A percentile compares a stretch with the other conserved stretches of the same genome.
These are phyloP conservation scores for Xylaria hypoxylon DNA, from an alignment of 2,329 filamentous ascomycete species.

Conservation along the genomic window DNA sequence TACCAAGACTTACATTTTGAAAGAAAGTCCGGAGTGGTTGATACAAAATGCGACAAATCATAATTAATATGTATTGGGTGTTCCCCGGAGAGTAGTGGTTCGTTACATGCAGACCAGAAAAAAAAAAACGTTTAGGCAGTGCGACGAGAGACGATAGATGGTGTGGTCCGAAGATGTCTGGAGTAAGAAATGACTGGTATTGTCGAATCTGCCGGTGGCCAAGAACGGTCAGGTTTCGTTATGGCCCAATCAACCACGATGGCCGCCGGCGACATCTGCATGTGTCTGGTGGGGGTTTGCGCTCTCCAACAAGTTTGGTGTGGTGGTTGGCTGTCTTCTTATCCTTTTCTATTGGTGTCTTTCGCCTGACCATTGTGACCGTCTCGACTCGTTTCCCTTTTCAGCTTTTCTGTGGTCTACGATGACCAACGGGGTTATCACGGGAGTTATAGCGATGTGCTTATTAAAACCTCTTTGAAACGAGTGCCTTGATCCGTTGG, in stretches of 20 bases:
- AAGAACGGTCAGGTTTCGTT: constrained; percentile 23
- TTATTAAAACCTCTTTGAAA: constrained; percentile 2
- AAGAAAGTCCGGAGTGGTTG: not conserved
- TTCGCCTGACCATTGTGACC: constrained; percentile 28
- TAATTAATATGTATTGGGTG: constrained; percentile 3
- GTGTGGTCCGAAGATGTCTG: constrained; percentile 15
- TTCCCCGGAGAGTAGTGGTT: not conserved
- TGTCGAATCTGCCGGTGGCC: constrained; percentile 27
- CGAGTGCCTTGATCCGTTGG: not conserved
- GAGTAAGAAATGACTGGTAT: constrained; percentile 23
- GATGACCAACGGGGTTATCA: constrained; percentile 4
- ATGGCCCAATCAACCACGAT: constrained; percentile 27
- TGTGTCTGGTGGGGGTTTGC: not conserved
- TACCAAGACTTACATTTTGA: not conserved
- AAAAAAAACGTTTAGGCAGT: constrained; percentile 14
- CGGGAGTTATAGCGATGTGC: constrained; percentile 3
- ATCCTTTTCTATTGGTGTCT: constrained; percentile 16
- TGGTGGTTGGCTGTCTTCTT: constrained; percentile 21
- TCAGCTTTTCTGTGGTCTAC: constrained; percentile 9
- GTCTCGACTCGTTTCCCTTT: constrained; percentile 16
- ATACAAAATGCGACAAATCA: constrained; percentile 1
- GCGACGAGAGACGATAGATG: constrained; percentile 18
- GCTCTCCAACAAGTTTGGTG: constrained; percentile 1
- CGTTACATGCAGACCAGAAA: constrained; percentile 10
- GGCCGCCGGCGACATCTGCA: constrained; percentile 16